These are phyloP conservation scores for Aspergillus clavatus DNA, from an alignment of 2,329 filamentous ascomycete species.

Conservation along the genomic window DNA sequence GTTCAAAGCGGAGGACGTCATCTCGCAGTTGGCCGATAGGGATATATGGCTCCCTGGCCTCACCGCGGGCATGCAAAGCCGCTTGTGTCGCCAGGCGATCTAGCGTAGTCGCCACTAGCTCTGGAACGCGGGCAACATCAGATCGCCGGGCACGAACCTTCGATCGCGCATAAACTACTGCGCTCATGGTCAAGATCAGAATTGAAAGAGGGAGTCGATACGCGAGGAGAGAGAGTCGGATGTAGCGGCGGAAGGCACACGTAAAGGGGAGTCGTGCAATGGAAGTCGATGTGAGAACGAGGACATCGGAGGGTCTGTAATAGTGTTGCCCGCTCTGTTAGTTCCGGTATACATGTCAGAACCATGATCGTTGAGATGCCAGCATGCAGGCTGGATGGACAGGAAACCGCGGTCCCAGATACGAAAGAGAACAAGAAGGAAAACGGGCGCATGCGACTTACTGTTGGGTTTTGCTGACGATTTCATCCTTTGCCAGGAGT, in stretches of 20 bases:
- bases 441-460: constrained; percentile 44
- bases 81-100: constrained; percentile 80
- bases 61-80: constrained; percentile 64
- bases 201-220: constrained; percentile 49
- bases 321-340: constrained; percentile 75
- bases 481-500: constrained; percentile 54
- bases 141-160: constrained; percentile 59
- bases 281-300: constrained; percentile 75
- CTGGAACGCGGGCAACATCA: constrained; percentile 69
- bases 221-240: constrained; percentile 46
- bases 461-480: constrained; percentile 53
- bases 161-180: constrained; percentile 59
- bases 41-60: constrained; percentile 70
- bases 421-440: constrained; percentile 16
- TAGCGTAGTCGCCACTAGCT: constrained; percentile 77
- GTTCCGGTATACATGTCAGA: constrained; percentile 57
- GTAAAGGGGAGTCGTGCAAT: constrained; percentile 84
- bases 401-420: neutral
- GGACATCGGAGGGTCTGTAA: constrained; percentile 66
- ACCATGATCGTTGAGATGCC: constrained; percentile 26
- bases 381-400: neutral
- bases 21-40: constrained; percentile 86
- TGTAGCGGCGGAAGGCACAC: constrained; percentile 45
- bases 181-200: constrained; percentile 43
- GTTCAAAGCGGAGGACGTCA: constrained; percentile 78